Percentiles rank a stretch among this genome's conserved stretches.
phyloP scores from a whole-genome alignment of 805 yeast species.

The Diddensiella transvaalensis region DNA sequence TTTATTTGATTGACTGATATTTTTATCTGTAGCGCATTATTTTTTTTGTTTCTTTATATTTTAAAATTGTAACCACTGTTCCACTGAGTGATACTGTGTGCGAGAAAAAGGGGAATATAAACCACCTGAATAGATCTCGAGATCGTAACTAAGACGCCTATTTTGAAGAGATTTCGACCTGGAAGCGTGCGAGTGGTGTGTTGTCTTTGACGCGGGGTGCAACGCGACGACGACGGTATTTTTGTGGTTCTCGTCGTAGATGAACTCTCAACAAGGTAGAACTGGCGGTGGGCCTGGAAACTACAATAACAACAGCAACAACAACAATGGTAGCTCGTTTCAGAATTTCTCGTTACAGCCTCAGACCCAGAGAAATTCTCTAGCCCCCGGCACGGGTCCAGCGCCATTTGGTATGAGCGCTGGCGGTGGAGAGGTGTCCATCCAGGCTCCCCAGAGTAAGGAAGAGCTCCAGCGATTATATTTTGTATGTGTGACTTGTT shows the following conservation, averaged over 20 bases:
- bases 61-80: too few species aligned
- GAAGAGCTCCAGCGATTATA: conserved; percentile 27
- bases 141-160: too few species aligned
- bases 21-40: too few species aligned
- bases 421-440: not conserved
- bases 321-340: conserved; percentile 2
- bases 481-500: conserved; percentile 19
- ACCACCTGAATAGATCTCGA: too few species aligned
- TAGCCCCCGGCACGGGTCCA: conserved; percentile 2
- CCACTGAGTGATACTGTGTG: too few species aligned
- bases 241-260: not conserved
- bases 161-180: too few species aligned
- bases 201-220: too few species aligned
- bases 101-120: too few species aligned
- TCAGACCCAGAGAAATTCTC: not conserved
- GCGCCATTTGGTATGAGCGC: not conserved
- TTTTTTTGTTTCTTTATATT: too few species aligned
- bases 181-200: too few species aligned
- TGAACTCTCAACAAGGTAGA: conserved; percentile 1
- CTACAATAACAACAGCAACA: not conserved
- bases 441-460: conserved; percentile 21
- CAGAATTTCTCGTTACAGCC: conserved; percentile 5
- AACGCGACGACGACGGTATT: too few species aligned
- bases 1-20: too few species aligned
- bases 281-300: not conserved